Conservation (phyloP, 306 rosid genomes). For the Medicago ruthenica region DNA sequence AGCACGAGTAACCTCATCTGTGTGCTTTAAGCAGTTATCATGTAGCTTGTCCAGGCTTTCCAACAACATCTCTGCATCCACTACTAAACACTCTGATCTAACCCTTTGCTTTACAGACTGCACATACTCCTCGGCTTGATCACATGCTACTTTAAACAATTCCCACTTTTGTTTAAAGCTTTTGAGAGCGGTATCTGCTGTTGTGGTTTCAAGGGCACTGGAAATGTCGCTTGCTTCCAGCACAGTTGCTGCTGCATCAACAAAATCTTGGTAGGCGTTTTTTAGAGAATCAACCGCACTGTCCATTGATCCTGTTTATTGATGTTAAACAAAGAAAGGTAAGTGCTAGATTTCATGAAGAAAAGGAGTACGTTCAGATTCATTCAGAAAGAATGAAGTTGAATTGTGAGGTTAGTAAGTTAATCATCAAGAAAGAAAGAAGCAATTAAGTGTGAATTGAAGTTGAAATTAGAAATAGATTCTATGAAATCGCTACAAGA, state of each 20-base stretch:
- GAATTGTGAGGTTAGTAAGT: no score
- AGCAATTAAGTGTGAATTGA: no score
- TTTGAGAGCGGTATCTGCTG: constrained; percentile 71
- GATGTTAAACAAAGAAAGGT: no score
- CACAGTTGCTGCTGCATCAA: constrained; percentile 69
- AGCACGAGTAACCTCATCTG: not conserved
- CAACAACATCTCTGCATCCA: constrained; percentile 44
- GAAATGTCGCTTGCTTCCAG: constrained; percentile 66
- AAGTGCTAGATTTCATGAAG: no score
- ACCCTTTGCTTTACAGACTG: constrained; percentile 69
- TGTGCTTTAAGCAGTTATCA: not conserved
- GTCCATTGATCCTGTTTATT: constrained; percentile 54
- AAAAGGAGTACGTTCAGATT: no score
- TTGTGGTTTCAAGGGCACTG: constrained; percentile 55
- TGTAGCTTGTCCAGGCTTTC: no score
- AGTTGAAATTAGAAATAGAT: no score
- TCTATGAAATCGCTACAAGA: no score
- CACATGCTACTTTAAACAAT: constrained; percentile 77
- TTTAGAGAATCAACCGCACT: constrained; percentile 65
- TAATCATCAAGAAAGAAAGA: no score
- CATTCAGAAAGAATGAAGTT: no score
- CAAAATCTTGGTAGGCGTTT: constrained; percentile 73
- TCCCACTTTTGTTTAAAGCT: constrained; percentile 85
- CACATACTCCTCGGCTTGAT: constrained; percentile 84
- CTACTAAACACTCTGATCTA: constrained; percentile 73